Base-by-base conservation (phyloP, 1,284 basidiomycete species). In the Hemileia vastatrix region DNA sequence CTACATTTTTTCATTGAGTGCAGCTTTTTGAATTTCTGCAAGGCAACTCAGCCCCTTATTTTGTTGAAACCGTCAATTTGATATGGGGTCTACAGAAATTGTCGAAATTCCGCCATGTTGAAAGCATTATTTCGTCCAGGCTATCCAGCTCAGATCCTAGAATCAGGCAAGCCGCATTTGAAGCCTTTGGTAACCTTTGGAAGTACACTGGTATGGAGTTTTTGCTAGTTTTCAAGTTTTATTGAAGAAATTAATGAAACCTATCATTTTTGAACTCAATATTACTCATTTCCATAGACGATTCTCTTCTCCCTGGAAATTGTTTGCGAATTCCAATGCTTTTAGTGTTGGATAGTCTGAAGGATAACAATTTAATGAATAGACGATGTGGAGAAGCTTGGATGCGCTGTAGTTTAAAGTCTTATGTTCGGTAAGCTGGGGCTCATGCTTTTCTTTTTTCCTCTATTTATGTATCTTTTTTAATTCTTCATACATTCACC, bases 101-200 rank as follows among this genome's bases (percentile, higher is more conserved):
- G 1, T 83, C 85, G 9, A 78, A 80, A 2, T 79, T 80, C 27
- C 80, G 82, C 33, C 82, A 87, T 71, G 82, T 91, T 9, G 88
- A 91, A 72, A 84, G 86, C 1, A 84, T 88, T 54, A 77, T 92
- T 47, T 82, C 88, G 0, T 82, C 84, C 63, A 81, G 79, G n/a
- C 81, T 92, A 76, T 81, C 81, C 9, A 81, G 83, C 6, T 73
- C 79, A 0, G 79, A 83, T 50, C 76, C 51, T 6, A 51, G 78
- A 69, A n/a, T 79, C 3, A 56, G 66, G 4, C 52, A 56, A 8
- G 36, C 66, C 21, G 83, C 86, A 0, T 88, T 87, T 72, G 86
- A 91, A 67, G 88, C 87, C 0, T 95, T 98, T 74, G 92, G 94
- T 1, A 84, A 90, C 1, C 79, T 97, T 4, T 98, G 94, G 94